Conservation (phyloP, 2,329 filamentous ascomycete species). For the Colletotrichum tanaceti region DNA sequence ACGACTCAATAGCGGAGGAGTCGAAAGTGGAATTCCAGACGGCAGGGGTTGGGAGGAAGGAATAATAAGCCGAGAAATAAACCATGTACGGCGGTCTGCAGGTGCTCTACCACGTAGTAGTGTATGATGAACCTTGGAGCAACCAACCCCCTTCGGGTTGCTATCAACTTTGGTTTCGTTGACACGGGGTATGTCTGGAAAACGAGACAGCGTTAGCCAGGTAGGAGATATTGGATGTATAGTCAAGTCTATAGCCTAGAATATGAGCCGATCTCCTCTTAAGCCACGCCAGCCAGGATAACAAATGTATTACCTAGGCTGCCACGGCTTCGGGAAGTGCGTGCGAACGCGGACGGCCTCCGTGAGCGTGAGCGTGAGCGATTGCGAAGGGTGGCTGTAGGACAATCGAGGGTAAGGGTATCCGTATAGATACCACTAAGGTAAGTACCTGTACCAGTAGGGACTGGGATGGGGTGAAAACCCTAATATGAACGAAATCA, state of each 20-base stretch:
- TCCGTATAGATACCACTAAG: too few relatives aligned
- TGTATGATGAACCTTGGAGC: too few relatives aligned
- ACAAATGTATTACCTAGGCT: neutral
- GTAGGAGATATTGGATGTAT: neutral
- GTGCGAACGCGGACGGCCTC: slow-evolving; percentile 27
- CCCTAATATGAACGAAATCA: neutral
- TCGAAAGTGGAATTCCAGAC: slow-evolving; percentile 32
- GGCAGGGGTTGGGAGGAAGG: slow-evolving; percentile 33
- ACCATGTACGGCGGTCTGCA: slow-evolving; percentile 9
- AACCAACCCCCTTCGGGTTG: too few relatives aligned
- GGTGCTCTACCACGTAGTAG: too few relatives aligned
- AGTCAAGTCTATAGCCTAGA: slow-evolving; percentile 1
- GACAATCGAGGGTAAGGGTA: neutral
- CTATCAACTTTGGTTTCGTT: neutral
- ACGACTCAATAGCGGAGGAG: slow-evolving; percentile 31
- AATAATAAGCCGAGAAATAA: slow-evolving; percentile 29
- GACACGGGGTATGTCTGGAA: neutral
- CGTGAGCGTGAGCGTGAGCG: slow-evolving; percentile 8
- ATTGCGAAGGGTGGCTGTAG: slow-evolving; percentile 15
- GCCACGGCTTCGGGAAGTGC: slow-evolving; percentile 10
- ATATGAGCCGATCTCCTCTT: slow-evolving; percentile 16
- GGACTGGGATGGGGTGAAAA: slow-evolving; percentile 12
- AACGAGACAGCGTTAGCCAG: slow-evolving; percentile 9
- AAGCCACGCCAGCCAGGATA: neutral
- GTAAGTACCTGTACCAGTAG: neutral